Base-by-base conservation (phyloP, 352 stramenopile genomes). In the Globisporangium splendens region DNA sequence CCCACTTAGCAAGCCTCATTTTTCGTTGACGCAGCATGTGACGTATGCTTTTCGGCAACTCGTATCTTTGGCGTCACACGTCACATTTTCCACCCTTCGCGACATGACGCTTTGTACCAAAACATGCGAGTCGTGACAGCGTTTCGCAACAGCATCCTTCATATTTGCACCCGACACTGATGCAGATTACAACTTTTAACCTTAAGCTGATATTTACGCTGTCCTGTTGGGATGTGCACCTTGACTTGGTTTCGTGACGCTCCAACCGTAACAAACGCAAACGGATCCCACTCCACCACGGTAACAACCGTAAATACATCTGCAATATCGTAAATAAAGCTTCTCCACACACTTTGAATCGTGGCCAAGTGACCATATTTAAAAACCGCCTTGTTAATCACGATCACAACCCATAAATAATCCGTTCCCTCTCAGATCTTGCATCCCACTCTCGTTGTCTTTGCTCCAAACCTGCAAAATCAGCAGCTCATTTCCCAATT, bases 401-500 rank as follows among this genome's bases (percentile, higher is more conserved):
- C 39, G 39, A 18, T 8, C 10, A 7, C 1, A 18, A 8, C n/a
- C 46, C 46, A 31, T 51, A 22, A 51, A 51, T 51, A 22, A 10
- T 33, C 8, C 15, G 5, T 51, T 22, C n/a, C 13, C 12, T 44
- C 39, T 35, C 28, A 35, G 39, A 44, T 44, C 39, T 13, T 10
- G 5, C 13, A 44, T 18, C 39, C 10, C 13, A 10, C 38, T 43
- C 38, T 43, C 24, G 24, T 10, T 44, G 8, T 31, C 10, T 17
- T 1, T 4, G n/a, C 3, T 17, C 11, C 11, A n/a, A 51, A 31
- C 20, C 10, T 18, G 39, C 39, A 44, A 44, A 15, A 44, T n/a
- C 15, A 53, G n/a, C 44, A 44, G 44, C 54, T 54, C 54, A 61
- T 48, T 54, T 44, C 54, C 17, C 44, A 61, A 61, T 47, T 61